A percentile compares a stretch with the other conserved stretches of the same genome.
These are phyloP conservation scores for Stemphylium lycopersici DNA, from an alignment of 2,329 filamentous ascomycete genomes.

Conservation along the genomic window DNA sequence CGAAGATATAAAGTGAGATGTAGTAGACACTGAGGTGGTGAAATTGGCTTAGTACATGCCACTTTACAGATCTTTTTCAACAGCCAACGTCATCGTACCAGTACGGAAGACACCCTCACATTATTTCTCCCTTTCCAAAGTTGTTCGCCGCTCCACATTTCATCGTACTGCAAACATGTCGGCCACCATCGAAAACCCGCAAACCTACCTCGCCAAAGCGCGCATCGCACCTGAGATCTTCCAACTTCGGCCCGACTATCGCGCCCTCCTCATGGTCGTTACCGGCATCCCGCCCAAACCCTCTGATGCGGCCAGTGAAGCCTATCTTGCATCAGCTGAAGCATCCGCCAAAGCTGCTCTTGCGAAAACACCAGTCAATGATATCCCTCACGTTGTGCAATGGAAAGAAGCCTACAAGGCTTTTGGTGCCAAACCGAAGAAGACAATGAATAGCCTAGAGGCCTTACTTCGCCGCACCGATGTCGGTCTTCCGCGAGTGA, in stretches of 20 bases:
- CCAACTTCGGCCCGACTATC: constrained; percentile 47
- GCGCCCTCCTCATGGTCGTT: constrained; percentile 45
- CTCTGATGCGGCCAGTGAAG: constrained; percentile 40
- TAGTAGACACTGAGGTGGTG: not conserved
- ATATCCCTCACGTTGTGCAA: constrained; percentile 46
- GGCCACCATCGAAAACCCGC: not conserved
- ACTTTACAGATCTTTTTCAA: too few species aligned
- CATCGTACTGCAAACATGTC: not conserved
- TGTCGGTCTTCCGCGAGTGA: constrained; percentile 45
- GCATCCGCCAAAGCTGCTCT: constrained; percentile 17
- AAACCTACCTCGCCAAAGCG: constrained; percentile 8
- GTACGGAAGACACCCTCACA: not conserved
- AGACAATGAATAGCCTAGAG: constrained; percentile 48
- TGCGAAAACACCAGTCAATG: constrained; percentile 27
- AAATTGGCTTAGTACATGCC: too few species aligned
- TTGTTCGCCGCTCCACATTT: not conserved
- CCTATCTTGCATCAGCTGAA: constrained; percentile 40
- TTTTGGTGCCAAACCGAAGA: constrained; percentile 50
- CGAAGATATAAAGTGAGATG: not conserved
- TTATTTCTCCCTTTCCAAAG: not conserved
- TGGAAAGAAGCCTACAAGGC: constrained; percentile 50
- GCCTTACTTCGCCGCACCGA: constrained; percentile 44
- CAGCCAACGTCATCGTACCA: too few species aligned
- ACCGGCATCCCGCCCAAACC: constrained; percentile 41
- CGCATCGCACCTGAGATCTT: constrained; percentile 38